Conservation (phyloP, 139 green algal species). For the Protoeuglena noctilucae region DNA sequence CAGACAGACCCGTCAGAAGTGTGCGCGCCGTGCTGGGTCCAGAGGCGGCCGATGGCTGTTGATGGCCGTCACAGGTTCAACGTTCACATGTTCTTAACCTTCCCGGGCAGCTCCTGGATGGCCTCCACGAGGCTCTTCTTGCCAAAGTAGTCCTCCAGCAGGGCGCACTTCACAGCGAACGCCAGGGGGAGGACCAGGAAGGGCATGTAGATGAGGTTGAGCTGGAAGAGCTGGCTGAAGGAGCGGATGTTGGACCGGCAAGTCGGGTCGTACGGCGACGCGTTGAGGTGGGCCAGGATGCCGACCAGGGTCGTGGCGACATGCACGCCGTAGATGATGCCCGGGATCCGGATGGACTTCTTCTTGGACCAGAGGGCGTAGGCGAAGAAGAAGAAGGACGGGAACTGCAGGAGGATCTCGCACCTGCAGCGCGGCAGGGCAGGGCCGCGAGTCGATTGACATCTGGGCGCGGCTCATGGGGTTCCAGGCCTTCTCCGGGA, state of each 20-base stretch:
- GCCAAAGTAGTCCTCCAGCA: constrained; percentile 24
- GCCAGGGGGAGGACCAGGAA: constrained; percentile 39
- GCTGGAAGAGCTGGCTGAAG: not conserved
- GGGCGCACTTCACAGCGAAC: constrained; percentile 26
- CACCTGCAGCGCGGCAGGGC: constrained; percentile 44
- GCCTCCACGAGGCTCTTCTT: no score
- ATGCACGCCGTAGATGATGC: constrained; percentile 45
- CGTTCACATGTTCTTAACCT: no score
- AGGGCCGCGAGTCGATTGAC: constrained; percentile 24
- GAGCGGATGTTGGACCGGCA: not conserved
- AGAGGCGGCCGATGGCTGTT: no score
- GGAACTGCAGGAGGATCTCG: constrained; percentile 50
- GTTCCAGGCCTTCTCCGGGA: no score
- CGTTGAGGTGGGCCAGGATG: constrained; percentile 36
- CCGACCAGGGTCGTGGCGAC: constrained; percentile 46
- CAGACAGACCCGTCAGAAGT: no score
- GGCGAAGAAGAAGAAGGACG: constrained; percentile 42
- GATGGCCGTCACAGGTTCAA: no score
- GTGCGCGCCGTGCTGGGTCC: no score
- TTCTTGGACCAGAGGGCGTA: constrained; percentile 1
- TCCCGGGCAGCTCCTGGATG: no score
- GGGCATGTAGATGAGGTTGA: constrained; percentile 28
- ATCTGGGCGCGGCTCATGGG: no score
- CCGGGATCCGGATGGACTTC: constrained; percentile 53
- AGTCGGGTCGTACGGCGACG: constrained; percentile 1